phyloP scores from a whole-genome alignment of 495 filamentous ascomycete genomes.

The Trichoderma gamsii region DNA sequence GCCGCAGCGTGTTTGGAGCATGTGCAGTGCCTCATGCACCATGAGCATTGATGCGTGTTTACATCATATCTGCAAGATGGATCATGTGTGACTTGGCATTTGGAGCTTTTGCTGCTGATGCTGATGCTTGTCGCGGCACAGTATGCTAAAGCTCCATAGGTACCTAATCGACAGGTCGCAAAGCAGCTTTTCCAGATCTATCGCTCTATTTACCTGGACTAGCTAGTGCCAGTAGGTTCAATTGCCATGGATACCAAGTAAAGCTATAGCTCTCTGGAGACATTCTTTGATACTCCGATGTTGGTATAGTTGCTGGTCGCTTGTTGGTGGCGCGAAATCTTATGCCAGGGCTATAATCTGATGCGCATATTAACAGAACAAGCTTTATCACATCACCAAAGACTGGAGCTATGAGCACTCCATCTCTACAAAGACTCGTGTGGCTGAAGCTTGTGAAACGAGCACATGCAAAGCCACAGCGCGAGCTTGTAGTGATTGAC shows the following conservation, averaged over 20 bases:
- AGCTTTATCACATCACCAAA: background rate
- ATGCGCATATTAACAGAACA: too few species aligned
- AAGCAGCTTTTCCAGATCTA: background rate
- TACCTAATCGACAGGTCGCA: background rate
- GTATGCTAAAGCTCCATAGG: too few species aligned
- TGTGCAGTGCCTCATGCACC: background rate
- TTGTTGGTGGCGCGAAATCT: too few species aligned
- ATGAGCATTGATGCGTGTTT: background rate
- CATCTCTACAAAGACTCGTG: background rate
- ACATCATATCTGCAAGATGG: background rate
- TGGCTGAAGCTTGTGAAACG: background rate
- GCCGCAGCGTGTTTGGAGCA: background rate
- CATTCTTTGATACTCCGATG: too few species aligned
- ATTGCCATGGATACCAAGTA: background rate
- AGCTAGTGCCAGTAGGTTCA: background rate
- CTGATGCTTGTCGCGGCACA: too few species aligned
- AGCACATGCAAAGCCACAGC: conserved; percentile 13
- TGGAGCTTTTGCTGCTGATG: background rate
- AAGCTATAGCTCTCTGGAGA: background rate
- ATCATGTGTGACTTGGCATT: background rate
- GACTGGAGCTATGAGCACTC: background rate
- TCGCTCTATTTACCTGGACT: background rate
- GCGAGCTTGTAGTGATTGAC: conserved; percentile 4
- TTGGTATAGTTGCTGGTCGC: too few species aligned
- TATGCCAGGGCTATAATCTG: too few species aligned